phyloP scores from a whole-genome alignment of 1,284 basidiomycete genomes.

The Ceratorhiza oryzae-sativae region DNA sequence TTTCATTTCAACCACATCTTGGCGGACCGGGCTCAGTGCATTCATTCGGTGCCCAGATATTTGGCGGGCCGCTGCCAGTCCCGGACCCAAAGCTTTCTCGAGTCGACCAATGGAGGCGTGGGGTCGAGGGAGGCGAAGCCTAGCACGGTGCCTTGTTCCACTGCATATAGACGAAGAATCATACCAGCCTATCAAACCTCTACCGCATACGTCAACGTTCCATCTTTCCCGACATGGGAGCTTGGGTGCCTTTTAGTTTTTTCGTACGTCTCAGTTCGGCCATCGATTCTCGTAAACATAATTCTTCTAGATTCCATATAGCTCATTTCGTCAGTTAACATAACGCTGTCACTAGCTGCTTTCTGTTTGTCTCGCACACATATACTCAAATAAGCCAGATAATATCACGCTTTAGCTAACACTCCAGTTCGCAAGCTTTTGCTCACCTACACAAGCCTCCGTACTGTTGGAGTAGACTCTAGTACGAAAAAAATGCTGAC shows the following conservation, averaged over 20 bases:
- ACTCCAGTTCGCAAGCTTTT: no score
- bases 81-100: slow-evolving; percentile 47
- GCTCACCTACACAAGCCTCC: no score
- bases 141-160: slow-evolving; percentile 12
- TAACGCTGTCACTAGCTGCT: not conserved
- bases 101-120: slow-evolving; percentile 77
- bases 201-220: not conserved
- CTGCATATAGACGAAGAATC: slow-evolving; percentile 17
- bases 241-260: not conserved
- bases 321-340: not conserved
- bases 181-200: not conserved
- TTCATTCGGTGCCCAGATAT: slow-evolving; percentile 32
- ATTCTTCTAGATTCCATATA: not conserved
- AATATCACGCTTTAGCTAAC: no score
- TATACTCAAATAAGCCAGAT: not conserved
- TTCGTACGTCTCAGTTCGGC: not conserved
- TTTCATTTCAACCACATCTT: slow-evolving; percentile 30
- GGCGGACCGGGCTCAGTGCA: slow-evolving; percentile 36
- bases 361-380: not conserved
- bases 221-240: slow-evolving; percentile 3
- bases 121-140: slow-evolving; percentile 15
- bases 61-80: slow-evolving; percentile 2
- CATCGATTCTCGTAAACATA: not conserved
- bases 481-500: no score
- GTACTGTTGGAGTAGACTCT: no score